A percentile compares a stretch with the other conserved stretches of the same genome.
Evolutionary conservation across 257 asterid genomes (phyloP).

Genomic region (Echites panduratus): DNA sequence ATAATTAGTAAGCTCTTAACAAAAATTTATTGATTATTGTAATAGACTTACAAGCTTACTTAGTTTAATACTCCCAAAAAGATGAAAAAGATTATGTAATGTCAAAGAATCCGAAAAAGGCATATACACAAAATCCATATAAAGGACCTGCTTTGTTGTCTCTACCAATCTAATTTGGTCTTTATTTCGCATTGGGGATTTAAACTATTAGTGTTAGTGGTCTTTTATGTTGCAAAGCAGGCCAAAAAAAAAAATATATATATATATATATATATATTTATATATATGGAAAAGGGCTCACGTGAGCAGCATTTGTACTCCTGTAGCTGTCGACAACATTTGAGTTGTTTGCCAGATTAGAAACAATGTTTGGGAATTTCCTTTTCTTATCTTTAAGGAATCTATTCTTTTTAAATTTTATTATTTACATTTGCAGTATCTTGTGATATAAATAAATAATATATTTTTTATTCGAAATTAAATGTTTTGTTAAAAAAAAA

Average conservation of each 20-base stretch:
- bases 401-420: conserved; percentile 15
- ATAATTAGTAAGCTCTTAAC: no score
- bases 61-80: no score
- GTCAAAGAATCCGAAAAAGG: background rate
- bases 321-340: background rate
- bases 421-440: no score
- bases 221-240: no score
- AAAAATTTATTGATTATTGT: no score
- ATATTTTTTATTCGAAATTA: no score
- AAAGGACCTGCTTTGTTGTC: background rate
- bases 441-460: no score
- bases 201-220: background rate
- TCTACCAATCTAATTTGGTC: background rate
- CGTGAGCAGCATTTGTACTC: conserved; percentile 8
- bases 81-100: no score
- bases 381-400: conserved; percentile 19
- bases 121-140: background rate
- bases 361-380: background rate
- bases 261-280: no score
- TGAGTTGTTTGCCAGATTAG: conserved; percentile 19
- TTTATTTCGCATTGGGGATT: background rate
- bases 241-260: no score
- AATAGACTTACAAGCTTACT: no score
- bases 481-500: no score
- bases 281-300: background rate